Evolutionary conservation across 2,329 filamentous ascomycete species (phyloP), one percentile per base, ranked within the genome.

Genomic region (Aspergillus chevalieri): DNA sequence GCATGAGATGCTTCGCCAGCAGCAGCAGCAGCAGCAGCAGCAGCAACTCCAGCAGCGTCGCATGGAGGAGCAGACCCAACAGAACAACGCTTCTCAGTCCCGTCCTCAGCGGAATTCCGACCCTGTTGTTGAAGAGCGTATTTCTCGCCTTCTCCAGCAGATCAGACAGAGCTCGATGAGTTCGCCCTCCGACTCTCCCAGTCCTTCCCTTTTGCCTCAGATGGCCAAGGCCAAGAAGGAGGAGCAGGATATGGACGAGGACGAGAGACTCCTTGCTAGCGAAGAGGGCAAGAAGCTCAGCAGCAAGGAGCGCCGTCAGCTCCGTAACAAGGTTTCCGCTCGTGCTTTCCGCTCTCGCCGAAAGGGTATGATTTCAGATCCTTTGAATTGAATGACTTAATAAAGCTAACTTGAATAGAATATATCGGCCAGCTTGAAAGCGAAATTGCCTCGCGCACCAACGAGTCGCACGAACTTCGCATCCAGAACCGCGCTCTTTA

Each of bases 281-380:
- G 93, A 98, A 64, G 92, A 96, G 73, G 93, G 92, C 63, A 98
- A 98, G 84, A 96, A 96, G 77, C 81, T 98, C n/a, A 93, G 85
- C 72, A 95, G 89, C 78, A 97, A 97, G 75, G 91, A 97, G 73
- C 85, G 93, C 52, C 85, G 93, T 58, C 93, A 97, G 72, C 80
- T 98, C n/a, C 84, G 93, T 56, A 98, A 98, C 81, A 98, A 98
- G 75, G 93, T 98, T 4, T 98, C 93, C 39, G 93, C 93, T 54
- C 89, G 93, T 59, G 92, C 92, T 46, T 98, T 98, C 83, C 87
- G 93, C 49, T 96, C 91, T n/a, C 81, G 93, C 62, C 86, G 93
- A 79, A 98, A 98, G 80, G 92, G 92, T 96, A 84, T 78, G 80
- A 6, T 34, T 21, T 14, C 26, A 8, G 19, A 41, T 36, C 4